Base-by-base conservation (phyloP, 208 protist species). In the Leishmania tropica region DNA sequence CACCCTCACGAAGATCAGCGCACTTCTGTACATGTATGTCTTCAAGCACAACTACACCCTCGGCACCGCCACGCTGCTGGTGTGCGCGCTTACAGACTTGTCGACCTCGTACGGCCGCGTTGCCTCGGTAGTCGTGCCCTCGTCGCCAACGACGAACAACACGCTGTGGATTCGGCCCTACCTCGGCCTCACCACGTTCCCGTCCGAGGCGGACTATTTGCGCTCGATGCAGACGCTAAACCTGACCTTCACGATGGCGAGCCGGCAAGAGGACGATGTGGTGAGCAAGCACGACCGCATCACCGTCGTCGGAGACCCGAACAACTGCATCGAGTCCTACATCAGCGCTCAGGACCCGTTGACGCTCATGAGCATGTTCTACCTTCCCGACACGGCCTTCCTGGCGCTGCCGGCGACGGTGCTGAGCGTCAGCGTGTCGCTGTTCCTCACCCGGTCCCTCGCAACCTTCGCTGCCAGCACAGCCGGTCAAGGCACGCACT, bases 31-130 rank as follows among this genome's bases (percentile, higher is more conserved):
- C 85, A 81, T 78, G 45, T 95, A 93, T 80, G 83, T 72, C 73
- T 96, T 98, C 83, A 93, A 95, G 83, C 91, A 96, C 89, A 84
- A 96, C 86, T 94, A 96, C 87, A 65, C 60, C 19, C 79, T 91
- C 21, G 88, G 87, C 37, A 64, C 89, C 5, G 60, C 80, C n/a
- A 81, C 76, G 47, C 86, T 96, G 64, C 76, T 97, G 48, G 95
- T 98, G 48, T 98, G 95, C 81, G 91, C 90, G 15, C 87, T 93
- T 78, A 92, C 90, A 1, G 81, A 78, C 37, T 74, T 85, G 62
- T 91, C 91, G 28, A 82, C 87, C 51, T 75, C 54, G 11, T 90
- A 92, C 67, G 83, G 78, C 6, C 78, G 84, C 8, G 88, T 92
- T 10, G 88, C 85, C 77, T 84, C 84, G 0, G 75, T 78, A 24